Percentiles rank a stretch among this genome's conserved stretches.
Evolutionary conservation across 2,329 filamentous ascomycete species (phyloP).

Genomic region (Sclerotinia sclerotiorum): DNA sequence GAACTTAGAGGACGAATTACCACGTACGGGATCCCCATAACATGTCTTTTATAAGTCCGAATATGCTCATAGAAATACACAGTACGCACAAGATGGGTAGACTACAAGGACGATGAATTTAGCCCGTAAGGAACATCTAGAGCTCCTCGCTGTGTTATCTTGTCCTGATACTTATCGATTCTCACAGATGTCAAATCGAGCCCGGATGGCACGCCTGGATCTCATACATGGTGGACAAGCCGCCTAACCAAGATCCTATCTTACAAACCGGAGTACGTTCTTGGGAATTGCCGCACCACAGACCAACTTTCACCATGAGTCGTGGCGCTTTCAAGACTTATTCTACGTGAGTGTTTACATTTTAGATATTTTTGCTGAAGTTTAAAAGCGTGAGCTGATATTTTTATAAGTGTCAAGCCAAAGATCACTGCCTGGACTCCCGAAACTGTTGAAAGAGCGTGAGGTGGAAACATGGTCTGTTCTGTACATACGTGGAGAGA

Average conservation of each 20-base stretch:
- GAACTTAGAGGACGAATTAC: constrained; percentile 86
- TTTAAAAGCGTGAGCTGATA: background rate
- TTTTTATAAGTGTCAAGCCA: constrained; percentile 48
- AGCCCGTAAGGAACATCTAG: constrained; percentile 59
- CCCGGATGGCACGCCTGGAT: constrained; percentile 99
- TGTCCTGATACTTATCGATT: background rate
- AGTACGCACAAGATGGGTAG: constrained; percentile 97
- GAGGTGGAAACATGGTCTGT: constrained; percentile 16
- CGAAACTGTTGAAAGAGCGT: constrained; percentile 37
- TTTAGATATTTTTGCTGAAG: constrained; percentile 5
- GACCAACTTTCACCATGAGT: constrained; percentile 72
- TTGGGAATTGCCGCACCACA: constrained; percentile 74
- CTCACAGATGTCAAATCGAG: constrained; percentile 73
- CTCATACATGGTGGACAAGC: constrained; percentile 85
- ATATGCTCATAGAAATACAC: constrained; percentile 27
- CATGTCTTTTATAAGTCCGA: background rate
- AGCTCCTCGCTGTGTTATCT: background rate
- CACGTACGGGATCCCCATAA: constrained; percentile 58
- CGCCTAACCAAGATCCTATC: constrained; percentile 74
- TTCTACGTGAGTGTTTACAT: constrained; percentile 73
- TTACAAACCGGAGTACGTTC: constrained; percentile 63
- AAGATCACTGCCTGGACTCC: constrained; percentile 57
- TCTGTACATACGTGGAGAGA: constrained; percentile 35
- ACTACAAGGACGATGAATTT: constrained; percentile 86
- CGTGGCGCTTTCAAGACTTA: constrained; percentile 88